These are phyloP conservation scores for Capsicum pubescens DNA, from an alignment of 257 asterid genomes.

Conservation along the genomic window DNA sequence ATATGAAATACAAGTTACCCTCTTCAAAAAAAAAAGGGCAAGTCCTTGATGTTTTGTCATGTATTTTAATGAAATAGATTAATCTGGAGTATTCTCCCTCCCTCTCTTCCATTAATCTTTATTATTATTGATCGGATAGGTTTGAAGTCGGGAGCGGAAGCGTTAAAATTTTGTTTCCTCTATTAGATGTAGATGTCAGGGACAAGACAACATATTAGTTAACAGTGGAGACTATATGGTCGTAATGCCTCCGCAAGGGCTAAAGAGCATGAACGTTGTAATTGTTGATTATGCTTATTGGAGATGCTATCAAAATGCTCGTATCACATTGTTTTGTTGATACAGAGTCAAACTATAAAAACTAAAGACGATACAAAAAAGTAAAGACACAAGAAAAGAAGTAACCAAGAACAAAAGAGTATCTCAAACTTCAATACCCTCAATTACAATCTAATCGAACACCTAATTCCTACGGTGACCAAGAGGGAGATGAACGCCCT, in stretches of 20 bases:
- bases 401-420: too few species aligned
- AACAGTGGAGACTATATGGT: not conserved
- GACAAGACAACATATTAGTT: not conserved
- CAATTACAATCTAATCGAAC: too few species aligned
- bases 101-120: slow-evolving; percentile 7
- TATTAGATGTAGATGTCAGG: slow-evolving; percentile 1
- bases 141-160: not conserved
- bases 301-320: not conserved
- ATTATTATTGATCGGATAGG: not conserved
- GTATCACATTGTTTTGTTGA: not conserved
- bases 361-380: too few species aligned
- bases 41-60: slow-evolving; percentile 8
- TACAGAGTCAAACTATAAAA: too few species aligned
- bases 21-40: too few species aligned
- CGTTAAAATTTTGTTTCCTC: slow-evolving; percentile 12
- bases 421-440: too few species aligned
- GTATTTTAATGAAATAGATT: not conserved
- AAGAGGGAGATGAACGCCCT: too few species aligned
- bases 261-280: not conserved
- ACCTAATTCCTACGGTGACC: too few species aligned
- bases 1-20: too few species aligned
- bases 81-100: slow-evolving; percentile 6
- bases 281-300: not conserved
- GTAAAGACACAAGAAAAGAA: too few species aligned
- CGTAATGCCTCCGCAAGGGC: not conserved